phyloP scores from a whole-genome alignment of 176 grass and related monocot genomes.

The Avena atlantica region DNA sequence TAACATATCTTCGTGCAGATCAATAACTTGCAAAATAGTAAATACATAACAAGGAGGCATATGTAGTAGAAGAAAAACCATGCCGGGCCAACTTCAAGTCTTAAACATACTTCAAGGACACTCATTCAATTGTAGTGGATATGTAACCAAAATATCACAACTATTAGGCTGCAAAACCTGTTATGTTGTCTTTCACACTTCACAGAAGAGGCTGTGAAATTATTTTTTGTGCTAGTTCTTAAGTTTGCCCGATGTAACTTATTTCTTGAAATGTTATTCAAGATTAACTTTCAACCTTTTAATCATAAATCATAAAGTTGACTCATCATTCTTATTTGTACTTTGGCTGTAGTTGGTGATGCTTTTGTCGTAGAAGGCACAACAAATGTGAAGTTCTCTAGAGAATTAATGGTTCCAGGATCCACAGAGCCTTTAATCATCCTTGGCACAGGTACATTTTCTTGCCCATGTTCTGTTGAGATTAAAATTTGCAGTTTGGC shows the following conservation, averaged over 20 bases:
- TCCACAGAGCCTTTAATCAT: slow-evolving; percentile 54
- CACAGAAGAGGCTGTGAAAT: not conserved
- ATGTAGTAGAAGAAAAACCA: not conserved
- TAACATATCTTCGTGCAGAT: not conserved
- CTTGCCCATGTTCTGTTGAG: not conserved
- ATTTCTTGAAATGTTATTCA: not conserved
- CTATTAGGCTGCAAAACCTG: not conserved
- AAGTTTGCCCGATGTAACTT: not conserved
- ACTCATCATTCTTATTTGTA: not conserved
- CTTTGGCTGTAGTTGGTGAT: not conserved
- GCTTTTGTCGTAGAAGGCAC: slow-evolving; percentile 27
- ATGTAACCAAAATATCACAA: slow-evolving; percentile 12
- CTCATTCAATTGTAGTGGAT: too few species aligned
- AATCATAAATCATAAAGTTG: slow-evolving; percentile 20
- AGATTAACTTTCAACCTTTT: slow-evolving; percentile 9
- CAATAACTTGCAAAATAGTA: not conserved
- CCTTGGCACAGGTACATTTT: slow-evolving; percentile 73
- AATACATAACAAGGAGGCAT: not conserved
- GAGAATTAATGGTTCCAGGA: slow-evolving; percentile 64
- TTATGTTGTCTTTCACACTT: not conserved
- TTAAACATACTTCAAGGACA: not conserved
- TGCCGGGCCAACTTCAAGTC: not conserved
- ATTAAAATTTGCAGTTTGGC: not conserved
- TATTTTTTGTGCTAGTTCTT: not conserved
- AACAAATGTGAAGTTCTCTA: slow-evolving; percentile 79